Evolutionary conservation across 371 early-diverging fungal species (phyloP).

Genomic region (Mucor lusitanicus): DNA sequence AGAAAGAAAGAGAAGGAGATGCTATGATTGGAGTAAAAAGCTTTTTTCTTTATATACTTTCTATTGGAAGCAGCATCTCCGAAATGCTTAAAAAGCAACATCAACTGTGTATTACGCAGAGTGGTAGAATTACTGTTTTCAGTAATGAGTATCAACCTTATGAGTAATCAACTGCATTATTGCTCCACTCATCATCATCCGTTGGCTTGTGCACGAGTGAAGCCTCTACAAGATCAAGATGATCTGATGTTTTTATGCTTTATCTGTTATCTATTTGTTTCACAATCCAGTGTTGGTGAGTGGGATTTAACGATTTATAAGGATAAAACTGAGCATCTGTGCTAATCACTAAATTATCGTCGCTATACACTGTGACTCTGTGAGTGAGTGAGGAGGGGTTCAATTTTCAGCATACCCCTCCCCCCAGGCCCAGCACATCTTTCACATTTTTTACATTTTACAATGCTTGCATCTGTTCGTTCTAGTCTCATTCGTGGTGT

Average conservation of each 20-base stretch:
- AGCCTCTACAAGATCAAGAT: not conserved
- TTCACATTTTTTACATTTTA: not conserved
- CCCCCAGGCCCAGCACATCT: too few species aligned
- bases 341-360: not conserved
- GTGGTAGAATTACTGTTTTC: not conserved
- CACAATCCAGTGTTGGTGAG: not conserved
- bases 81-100: not conserved
- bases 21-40: not conserved
- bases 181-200: slow-evolving; percentile 4
- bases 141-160: slow-evolving; percentile 9
- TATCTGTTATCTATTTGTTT: not conserved
- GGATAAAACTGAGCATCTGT: not conserved
- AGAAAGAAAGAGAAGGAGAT: not conserved
- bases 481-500: slow-evolving; percentile 13
- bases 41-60: not conserved
- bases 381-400: not conserved
- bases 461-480: slow-evolving; percentile 6
- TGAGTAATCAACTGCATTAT: slow-evolving; percentile 6
- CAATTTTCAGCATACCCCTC: not conserved
- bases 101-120: too few species aligned
- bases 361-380: not conserved
- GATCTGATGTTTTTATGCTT: not conserved
- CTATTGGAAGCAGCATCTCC: not conserved
- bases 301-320: not conserved
- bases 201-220: not conserved